phyloP scores from a whole-genome alignment of 2,329 filamentous ascomycete genomes.

The Dactylellina haptotyla region DNA sequence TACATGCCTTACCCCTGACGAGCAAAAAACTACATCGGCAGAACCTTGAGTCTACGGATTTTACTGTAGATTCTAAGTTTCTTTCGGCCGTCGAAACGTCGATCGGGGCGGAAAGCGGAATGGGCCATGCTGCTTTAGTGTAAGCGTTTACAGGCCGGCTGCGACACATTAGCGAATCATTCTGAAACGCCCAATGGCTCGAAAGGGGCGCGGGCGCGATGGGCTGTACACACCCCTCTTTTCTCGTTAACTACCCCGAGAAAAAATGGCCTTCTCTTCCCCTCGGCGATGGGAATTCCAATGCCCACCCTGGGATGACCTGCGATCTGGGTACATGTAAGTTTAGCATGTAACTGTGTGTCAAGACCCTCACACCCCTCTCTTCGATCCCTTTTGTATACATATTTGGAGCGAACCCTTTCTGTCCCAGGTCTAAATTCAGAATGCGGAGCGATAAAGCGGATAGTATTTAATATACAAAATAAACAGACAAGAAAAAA shows the following conservation, averaged over 20 bases:
- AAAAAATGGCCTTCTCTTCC: neutral
- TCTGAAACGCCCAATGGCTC: constrained; percentile 41
- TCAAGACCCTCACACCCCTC: neutral
- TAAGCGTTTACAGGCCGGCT: constrained; percentile 14
- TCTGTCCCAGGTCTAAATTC: constrained; percentile 37
- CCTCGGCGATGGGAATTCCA: neutral
- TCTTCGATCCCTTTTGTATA: too few species aligned
- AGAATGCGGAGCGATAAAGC: constrained; percentile 12
- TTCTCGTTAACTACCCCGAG: neutral
- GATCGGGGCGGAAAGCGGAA: neutral
- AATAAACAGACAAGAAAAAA: neutral
- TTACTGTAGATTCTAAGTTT: neutral
- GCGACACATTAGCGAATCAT: constrained; percentile 47
- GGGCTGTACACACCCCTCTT: constrained; percentile 4
- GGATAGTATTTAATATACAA: neutral
- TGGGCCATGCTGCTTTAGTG: neutral
- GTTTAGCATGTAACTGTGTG: constrained; percentile 22
- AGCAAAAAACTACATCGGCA: neutral
- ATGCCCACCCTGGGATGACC: too few species aligned
- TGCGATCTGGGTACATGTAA: too few species aligned
- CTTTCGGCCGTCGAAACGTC: neutral
- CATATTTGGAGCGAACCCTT: neutral
- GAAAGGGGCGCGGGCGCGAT: constrained; percentile 12
- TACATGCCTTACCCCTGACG: too few species aligned
- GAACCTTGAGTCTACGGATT: neutral